Base-by-base conservation (phyloP, 2,329 filamentous ascomycete genomes). In the Arthrobotrys pseudoclavata region DNA sequence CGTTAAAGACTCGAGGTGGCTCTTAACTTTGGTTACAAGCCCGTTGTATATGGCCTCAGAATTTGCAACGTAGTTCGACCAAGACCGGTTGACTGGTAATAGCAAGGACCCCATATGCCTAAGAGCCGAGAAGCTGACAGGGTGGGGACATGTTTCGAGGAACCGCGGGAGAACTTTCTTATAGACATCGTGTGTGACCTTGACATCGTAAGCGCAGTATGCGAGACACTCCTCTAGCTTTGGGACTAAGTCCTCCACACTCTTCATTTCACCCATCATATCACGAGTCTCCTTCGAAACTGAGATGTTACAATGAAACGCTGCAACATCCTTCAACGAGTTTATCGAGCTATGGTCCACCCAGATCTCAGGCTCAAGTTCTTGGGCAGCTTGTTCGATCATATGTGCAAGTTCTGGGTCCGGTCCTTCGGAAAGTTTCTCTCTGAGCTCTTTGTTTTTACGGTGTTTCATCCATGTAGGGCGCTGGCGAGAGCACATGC, bases 401-500 rank as follows among this genome's bases (percentile, higher is more conserved):
- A 97, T 84, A 53, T 89, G 86, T 1, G 90, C 88, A 24, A 97
- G 84, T 79, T 96, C 92, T 18, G 57, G 64, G 3, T 72, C 77
- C 2, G 90, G 91, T 68, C 93, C 88, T 60, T 87, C 90, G 4
- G 92, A 89, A 57, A 95, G 90, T 82, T 91, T 92, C 79, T 97
- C 94, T 61, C 93, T 87, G 53, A 95, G 82, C 82, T 98, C 95
- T 72, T 91, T 88, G 80, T 91, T 93, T 85, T 99, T 99, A 83
- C 93, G 92, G 84, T 97, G 93, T 83, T 93, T 96, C 91, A 97
- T 94, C 96, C 96, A 99, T 0, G 93, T 97, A 7, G 96, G 96
- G 61, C 96, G 89, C 84, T 99, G 96, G 80, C 92, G 91, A 22
- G 96, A 98, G 84, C 96, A 99, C 96, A 99, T 99, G 79, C 96